These are phyloP conservation scores for Penicillium odoratum DNA, from an alignment of 495 filamentous ascomycete species.

Conservation along the genomic window DNA sequence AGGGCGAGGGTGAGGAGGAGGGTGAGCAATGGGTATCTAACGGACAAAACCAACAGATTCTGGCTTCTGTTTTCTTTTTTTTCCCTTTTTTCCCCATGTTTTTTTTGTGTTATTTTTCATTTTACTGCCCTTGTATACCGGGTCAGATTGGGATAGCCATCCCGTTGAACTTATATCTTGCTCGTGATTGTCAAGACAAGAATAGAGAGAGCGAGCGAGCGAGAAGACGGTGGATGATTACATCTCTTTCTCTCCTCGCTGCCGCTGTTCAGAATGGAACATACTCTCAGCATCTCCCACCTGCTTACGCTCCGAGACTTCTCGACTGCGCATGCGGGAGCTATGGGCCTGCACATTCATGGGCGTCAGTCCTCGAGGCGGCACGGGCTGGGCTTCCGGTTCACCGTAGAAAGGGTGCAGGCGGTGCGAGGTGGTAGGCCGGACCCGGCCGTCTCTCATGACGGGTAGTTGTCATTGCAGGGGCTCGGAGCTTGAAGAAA, in stretches of 20 bases:
- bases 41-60: conserved; percentile 7
- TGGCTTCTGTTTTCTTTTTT: conserved; percentile 1
- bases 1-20: neutral
- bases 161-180: neutral
- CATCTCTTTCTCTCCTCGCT: conserved; percentile 23
- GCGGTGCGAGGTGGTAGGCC: conserved; percentile 49
- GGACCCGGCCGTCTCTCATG: conserved; percentile 73
- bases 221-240: conserved; percentile 1
- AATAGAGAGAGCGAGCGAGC: neutral
- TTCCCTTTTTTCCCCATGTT: neutral
- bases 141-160: neutral
- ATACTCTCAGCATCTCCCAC: conserved; percentile 78
- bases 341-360: conserved; percentile 60
- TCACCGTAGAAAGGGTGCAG: conserved; percentile 40
- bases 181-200: too few species aligned
- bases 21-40: conserved; percentile 22
- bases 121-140: neutral
- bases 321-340: conserved; percentile 55
- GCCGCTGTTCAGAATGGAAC: conserved; percentile 36
- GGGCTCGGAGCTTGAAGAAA: conserved; percentile 93
- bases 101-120: neutral
- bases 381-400: conserved; percentile 35
- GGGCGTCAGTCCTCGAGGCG: conserved; percentile 85
- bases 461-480: conserved; percentile 98
- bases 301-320: conserved; percentile 81